Evolutionary conservation across 305 asterid genomes (phyloP).

Genomic region (Plantago lanceolata): DNA sequence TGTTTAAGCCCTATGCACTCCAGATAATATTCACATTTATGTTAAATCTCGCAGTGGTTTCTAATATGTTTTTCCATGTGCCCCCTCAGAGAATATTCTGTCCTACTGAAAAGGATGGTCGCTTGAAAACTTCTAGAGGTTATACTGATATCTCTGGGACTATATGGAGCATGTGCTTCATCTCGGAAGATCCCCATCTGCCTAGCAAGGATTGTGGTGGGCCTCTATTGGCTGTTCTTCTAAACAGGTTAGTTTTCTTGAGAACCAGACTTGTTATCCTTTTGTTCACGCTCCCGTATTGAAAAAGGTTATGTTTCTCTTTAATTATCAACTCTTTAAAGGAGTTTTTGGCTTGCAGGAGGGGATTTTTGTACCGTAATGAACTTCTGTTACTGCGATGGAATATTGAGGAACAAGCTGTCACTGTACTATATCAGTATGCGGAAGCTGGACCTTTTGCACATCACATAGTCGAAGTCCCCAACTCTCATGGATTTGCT

Average conservation of each 20-base stretch:
- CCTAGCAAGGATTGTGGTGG: slow-evolving; percentile 47
- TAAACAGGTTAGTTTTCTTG: slow-evolving; percentile 59
- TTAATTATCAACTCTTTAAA: slow-evolving; percentile 16
- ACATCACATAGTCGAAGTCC: slow-evolving; percentile 81
- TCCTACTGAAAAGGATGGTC: slow-evolving; percentile 66
- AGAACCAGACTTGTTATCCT: background rate
- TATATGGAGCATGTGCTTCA: slow-evolving; percentile 99
- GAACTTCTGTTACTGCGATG: slow-evolving; percentile 83
- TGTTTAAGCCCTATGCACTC: slow-evolving; percentile 12
- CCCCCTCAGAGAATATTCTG: slow-evolving; percentile 54
- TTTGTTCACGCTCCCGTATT: slow-evolving; percentile 22
- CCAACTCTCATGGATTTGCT: slow-evolving; percentile 71
- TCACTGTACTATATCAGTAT: slow-evolving; percentile 63
- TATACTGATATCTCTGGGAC: slow-evolving; percentile 67
- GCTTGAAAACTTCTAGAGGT: slow-evolving; percentile 47
- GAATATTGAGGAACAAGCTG: slow-evolving; percentile 58
- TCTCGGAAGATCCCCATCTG: slow-evolving; percentile 55
- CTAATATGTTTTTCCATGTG: slow-evolving; percentile 26
- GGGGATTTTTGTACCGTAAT: slow-evolving; percentile 66
- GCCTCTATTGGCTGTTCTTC: slow-evolving; percentile 79
- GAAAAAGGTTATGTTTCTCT: slow-evolving; percentile 10
- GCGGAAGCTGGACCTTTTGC: slow-evolving; percentile 86
- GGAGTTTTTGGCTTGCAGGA: slow-evolving; percentile 43
- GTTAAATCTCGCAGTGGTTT: slow-evolving; percentile 1
- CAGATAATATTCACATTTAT: background rate